Base-by-base conservation (phyloP, 192 early-diverging fungal species). In the Rhizophagus sp. region DNA sequence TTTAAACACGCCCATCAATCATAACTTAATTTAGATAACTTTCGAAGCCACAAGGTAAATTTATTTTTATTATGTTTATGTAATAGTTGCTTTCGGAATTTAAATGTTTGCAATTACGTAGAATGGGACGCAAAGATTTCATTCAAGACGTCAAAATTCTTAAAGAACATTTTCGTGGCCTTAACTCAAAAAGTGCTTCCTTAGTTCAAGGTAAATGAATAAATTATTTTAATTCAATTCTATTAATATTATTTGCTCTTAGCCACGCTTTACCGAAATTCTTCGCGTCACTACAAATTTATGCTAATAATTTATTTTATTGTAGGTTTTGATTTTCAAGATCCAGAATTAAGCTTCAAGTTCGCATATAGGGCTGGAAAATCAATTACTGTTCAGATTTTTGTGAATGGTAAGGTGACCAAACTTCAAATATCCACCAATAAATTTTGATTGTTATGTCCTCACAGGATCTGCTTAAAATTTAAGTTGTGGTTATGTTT, bases 61-160 rank as follows among this genome's bases (percentile, higher is more conserved):
- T 57, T 19, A 57, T 15, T 57, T 57, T 19, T 17, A 17, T 57
- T 4, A 57, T 17, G 2, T 19, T 15, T 19, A 15, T 17, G 50
- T 4, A 57, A 57, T 57, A 12, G 44, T 47, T 57, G 19, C 50
- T 57, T 57, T 19, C 3, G 13, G 15, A 57, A 57, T 19, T 57
- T 19, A 19, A 57, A 57, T 19, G 2, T 57, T 19, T 19, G 2
- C 13, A 57, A 57, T 57, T 57, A 57, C 13, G 4, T 19, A 39
- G 36, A 69, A 81, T 81, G 80, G 80, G 80, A 2, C 73, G 80
- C 7, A 81, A 81, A 61, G 80, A 81, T 24, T 81, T 81, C 49
- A 44, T 81, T 17, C 49, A 81, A 47, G 80, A 81, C 61, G 80
- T 81, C 25, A 77, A 77, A 41, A 77, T 39, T 27, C 73, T 81